Base-by-base conservation (phyloP, 1,284 basidiomycete species). In the Acaromyces ingoldii region DNA sequence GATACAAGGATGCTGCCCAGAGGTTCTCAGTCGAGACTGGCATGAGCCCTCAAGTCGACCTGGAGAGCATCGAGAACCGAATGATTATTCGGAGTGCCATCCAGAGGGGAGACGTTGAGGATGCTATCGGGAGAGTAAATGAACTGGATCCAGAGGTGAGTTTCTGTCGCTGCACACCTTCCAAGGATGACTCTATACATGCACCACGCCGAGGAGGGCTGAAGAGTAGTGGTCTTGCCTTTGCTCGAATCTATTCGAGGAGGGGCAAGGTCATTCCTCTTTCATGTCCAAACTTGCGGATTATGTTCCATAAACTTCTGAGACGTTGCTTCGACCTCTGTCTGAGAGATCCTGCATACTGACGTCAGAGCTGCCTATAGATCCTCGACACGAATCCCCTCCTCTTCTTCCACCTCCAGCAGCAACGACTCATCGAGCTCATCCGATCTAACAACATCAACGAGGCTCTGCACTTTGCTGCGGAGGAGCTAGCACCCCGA, bases 71-170 rank as follows among this genome's bases (percentile, higher is more conserved):
- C 59, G 88, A 92, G 75, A 89, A 87, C 62, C 81, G 95, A 19
- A 92, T 95, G 86, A 84, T 85, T 62, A 96, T 97, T 42, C 85
- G 91, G 6, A 87, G 92, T 71, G 91, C 91, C 1, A 81, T 98
- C 26, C 90, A 96, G 73, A 84, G 89, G 28, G 93, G 93, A 4
- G 87, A 97, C 64, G 87, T 98, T 17, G 89, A 92, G 73, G 88
- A 91, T 60, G 93, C 93, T 15, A 93, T 97, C 55, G 85, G 86
- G 22, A 81, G 88, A 43, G 89, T 95, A 43, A 97, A 97, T 70
- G 92, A 97, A 74, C 78, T 98, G 57, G 89, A 97, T 76, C 91
- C 91, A 29, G 92, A 97, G 85, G 93, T 97, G 77, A 79, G 90
- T 78, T 43, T 57, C 60, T 49, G 51, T 51, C 6, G 49, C n/a